Base-by-base conservation (phyloP, 164 flowering plant genomes). In the Macadamia tetraphylla region DNA sequence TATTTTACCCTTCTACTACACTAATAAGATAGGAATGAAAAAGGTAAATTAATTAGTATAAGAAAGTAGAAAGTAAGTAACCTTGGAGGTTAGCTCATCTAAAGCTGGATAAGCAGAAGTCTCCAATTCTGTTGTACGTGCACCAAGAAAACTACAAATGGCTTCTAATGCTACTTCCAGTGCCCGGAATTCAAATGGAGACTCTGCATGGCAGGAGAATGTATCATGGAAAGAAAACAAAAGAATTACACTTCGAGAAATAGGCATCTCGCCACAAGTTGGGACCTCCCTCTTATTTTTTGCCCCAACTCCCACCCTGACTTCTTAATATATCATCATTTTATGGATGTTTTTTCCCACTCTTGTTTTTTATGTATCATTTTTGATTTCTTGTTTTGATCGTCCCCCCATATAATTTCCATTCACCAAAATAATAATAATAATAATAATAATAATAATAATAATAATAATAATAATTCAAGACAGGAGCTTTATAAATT, bases 111-210 rank as follows among this genome's bases (percentile, higher is more conserved):
- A 92, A 62, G 97, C 90, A 68, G 84, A 89, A 78, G 87, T 80
- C 78, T 92, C 98, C 71, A 94, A 65, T 64, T 94, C 97, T 44
- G 85, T 81, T 57, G 98, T 90, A 23, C 94, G 94, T 40, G 95
- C 97, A 82, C 87, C 96, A 62, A 94, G 92, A 75, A 81, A 90
- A 64, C 95, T 92, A 72, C 97, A 94, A 62, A 92, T 90, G 3
- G 91, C 94, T 82, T 94, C 97, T 68, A 94, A 73, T 64, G 91
- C 97, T 15, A 94, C 97, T 81, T 94, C 98, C 42, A 94, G 76
- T 3, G 97, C 98, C 31, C 96, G 93, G 62, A 94, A 90, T 70
- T 92, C 98, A 81, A 94, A 94, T 52, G 98, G 98, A 73, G 90
- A 90, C 73, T 94, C 97, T 94, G 71, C 73, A 80, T 74, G 42